These are phyloP conservation scores for Brassica hybrid DNA, from an alignment of 441 rosid species.

Conservation along the genomic window DNA sequence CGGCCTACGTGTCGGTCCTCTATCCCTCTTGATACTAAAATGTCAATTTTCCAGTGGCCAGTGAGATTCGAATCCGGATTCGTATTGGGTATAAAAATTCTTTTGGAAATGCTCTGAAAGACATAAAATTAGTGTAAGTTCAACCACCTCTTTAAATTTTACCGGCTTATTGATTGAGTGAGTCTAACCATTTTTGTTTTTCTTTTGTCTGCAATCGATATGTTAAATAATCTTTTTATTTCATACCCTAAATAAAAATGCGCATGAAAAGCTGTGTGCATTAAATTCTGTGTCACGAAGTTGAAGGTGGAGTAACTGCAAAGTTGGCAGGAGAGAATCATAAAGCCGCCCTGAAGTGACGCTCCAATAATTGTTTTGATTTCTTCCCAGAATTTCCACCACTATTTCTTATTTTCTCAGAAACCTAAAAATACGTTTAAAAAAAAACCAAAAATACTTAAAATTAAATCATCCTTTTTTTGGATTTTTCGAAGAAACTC, in stretches of 20 bases:
- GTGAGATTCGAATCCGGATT: too few species aligned
- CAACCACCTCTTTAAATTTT: background rate
- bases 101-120: background rate
- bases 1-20: too few species aligned
- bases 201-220: background rate
- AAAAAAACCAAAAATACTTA: background rate
- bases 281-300: conserved; percentile 41
- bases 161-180: conserved; percentile 8
- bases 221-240: background rate
- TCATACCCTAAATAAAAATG: conserved; percentile 1
- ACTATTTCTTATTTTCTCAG: conserved; percentile 10
- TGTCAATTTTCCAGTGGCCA: too few species aligned
- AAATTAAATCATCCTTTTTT: conserved; percentile 30
- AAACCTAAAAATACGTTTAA: background rate
- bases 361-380: conserved; percentile 46
- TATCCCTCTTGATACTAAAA: too few species aligned
- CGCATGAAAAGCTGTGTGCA: conserved; percentile 26
- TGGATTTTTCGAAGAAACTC: conserved; percentile 41
- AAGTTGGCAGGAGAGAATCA: conserved; percentile 40
- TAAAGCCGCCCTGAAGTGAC: conserved; percentile 46
- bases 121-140: background rate
- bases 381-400: conserved; percentile 26
- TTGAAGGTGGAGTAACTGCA: conserved; percentile 42
- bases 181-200: background rate
- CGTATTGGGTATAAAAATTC: too few species aligned